Evolutionary conservation across 2,329 filamentous ascomycete species (phyloP).

Genomic region (Alternaria alternata): DNA sequence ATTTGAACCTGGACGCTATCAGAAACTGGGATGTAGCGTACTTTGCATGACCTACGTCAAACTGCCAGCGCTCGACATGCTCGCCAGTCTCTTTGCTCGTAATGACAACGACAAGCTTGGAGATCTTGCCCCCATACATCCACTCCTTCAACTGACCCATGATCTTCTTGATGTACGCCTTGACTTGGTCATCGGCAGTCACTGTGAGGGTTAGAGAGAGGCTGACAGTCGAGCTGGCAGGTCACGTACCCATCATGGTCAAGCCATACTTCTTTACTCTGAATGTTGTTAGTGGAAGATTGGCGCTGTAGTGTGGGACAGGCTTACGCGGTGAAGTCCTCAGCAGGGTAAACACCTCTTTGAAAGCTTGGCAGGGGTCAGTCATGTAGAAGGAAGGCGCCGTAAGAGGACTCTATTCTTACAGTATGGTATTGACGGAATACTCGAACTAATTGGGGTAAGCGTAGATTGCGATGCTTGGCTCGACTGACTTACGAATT

Average conservation of each 20-base stretch:
- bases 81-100: slow-evolving; percentile 97
- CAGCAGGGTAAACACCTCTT: slow-evolving; percentile 82
- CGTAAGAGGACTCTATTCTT: slow-evolving; percentile 42
- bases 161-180: slow-evolving; percentile 99
- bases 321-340: slow-evolving; percentile 90
- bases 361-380: slow-evolving; percentile 72
- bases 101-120: slow-evolving; percentile 94
- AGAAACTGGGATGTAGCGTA: slow-evolving; percentile 43
- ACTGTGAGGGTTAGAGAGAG: slow-evolving; percentile 60
- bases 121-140: slow-evolving; percentile 98
- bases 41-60: slow-evolving; percentile 70
- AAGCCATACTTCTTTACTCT: slow-evolving; percentile 98
- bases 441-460: slow-evolving; percentile 79
- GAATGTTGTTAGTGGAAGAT: slow-evolving; percentile 30
- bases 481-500: slow-evolving; percentile 77
- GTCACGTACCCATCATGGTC: slow-evolving; percentile 83
- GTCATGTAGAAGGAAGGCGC: neutral
- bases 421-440: slow-evolving; percentile 96
- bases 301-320: neutral
- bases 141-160: slow-evolving; percentile 97
- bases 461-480: slow-evolving; percentile 10
- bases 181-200: slow-evolving; percentile 95
- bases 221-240: slow-evolving; percentile 2
- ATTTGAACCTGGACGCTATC: slow-evolving; percentile 62
- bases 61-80: slow-evolving; percentile 97